A percentile compares a stretch with the other conserved stretches of the same genome.
phyloP scores from a whole-genome alignment of 2,329 filamentous ascomycete species.

The Phaeosphaeriaceae sp. region DNA sequence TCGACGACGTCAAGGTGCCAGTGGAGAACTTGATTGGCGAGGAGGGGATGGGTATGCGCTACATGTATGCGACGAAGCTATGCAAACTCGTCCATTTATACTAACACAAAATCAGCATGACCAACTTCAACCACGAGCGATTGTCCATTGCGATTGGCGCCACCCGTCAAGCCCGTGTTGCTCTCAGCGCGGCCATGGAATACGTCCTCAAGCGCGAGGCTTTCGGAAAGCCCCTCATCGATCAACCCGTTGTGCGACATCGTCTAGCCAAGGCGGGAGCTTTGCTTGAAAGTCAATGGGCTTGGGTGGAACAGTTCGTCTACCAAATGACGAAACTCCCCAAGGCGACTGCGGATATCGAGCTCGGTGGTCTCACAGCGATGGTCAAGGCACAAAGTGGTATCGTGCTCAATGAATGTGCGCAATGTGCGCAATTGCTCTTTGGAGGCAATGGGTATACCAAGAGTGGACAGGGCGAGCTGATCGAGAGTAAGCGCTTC shows the following conservation, averaged over 20 bases:
- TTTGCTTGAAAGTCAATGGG: constrained; percentile 71
- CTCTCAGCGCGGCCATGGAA: constrained; percentile 65
- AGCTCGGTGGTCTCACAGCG: constrained; percentile 75
- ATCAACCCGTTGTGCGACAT: constrained; percentile 77
- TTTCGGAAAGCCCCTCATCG: constrained; percentile 72
- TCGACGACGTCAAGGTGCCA: constrained; percentile 77
- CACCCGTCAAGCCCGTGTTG: constrained; percentile 68
- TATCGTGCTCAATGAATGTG: constrained; percentile 75
- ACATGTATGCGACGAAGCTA: constrained; percentile 54
- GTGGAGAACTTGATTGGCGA: constrained; percentile 72
- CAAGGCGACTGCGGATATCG: constrained; percentile 65
- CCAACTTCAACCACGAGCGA: constrained; percentile 81
- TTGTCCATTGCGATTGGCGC: constrained; percentile 70
- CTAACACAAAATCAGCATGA: constrained; percentile 57
- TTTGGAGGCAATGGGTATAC: constrained; percentile 80
- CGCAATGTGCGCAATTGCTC: constrained; percentile 71
- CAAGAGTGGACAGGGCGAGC: constrained; percentile 71
- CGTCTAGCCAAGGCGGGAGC: constrained; percentile 74
- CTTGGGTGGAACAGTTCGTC: constrained; percentile 75
- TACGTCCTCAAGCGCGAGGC: constrained; percentile 72
- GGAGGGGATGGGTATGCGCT: constrained; percentile 75
- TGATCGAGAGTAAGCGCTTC: constrained; percentile 68
- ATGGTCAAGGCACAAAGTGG: constrained; percentile 75
- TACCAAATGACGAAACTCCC: constrained; percentile 71
- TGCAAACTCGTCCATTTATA: background rate